Base-by-base conservation (phyloP, 768 basidiomycete species). In the Neoboletus magnificus region DNA sequence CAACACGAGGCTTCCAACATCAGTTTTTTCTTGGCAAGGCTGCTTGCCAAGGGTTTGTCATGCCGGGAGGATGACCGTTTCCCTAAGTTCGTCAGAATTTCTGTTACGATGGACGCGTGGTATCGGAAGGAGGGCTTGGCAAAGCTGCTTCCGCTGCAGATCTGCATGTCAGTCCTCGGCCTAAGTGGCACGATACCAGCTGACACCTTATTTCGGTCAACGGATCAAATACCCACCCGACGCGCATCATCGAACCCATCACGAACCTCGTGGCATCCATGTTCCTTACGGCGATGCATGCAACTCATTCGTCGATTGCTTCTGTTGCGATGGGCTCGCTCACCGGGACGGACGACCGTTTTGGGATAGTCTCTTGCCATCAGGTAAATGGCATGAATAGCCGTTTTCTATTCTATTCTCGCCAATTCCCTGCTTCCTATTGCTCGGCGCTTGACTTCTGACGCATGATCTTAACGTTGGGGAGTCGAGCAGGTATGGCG, bases 81-180 rank as follows among this genome's bases (percentile, higher is more conserved):
- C 30, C 48, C 6, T 10, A 20, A n/a, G 42, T 32, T 13, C 36
- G 13, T 42, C 41, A 45, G 30, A 36, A 7, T 23, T 29, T 52
- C 50, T 23, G 52, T 30, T 13, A 18, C 27, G 23, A 43, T 10
- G 29, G 25, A 23, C 1, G 20, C 22, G 25, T 23, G 20, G 16
- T 29, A 29, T 39, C 25, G 5, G 16, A 13, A 32, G 55, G 33
- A 51, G 22, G 23, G n/a, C 54, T 43, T 29, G 54, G 42, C 27
- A 8, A 39, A 37, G 32, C 36, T 20, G 45, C 54, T 56, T 56
- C 55, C 16, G n/a, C 23, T 33, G 13, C 15, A 32, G 55, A 56
- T 56, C 43, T 46, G 44, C 55, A 16, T 11, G 37, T 7, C 22
- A 18, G 16, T 16, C 22, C 1, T 20, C 23, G 3, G 25, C 41